Evolutionary conservation across 352 stramenopile genomes (phyloP), one percentile per base, ranked within the genome.

Genomic region (Blastocystis sp.): DNA sequence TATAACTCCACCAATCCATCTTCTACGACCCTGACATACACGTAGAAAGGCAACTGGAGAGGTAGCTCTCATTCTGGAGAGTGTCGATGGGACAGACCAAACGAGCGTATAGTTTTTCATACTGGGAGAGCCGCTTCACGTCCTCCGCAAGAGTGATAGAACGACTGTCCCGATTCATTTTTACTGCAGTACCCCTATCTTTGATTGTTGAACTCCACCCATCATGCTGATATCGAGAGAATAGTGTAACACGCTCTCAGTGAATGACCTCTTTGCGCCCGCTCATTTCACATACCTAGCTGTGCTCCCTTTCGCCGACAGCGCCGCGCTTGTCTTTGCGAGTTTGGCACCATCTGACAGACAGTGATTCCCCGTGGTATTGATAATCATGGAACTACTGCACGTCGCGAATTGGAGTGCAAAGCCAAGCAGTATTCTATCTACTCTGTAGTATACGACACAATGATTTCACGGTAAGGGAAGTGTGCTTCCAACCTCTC

Each of bases 401-500:
- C 23, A 82, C 56, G 74, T 14, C 40, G 7, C 28, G 7, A 69
- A 17, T 17, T 17, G 5, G 62, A 45, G 28, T 69, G 28, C 40
- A 45, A 17, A 17, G 7, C 14, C 62, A 69, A 14, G 14, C 14
- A 69, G 62, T 14, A 69, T 82, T 82, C 56, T 64, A 23, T 70
- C 59, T 23, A n/a, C 59, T 38, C 70, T 38, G 23, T 38, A 70
- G 1, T 56, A 66, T 82, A 69, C 53, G 7, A n/a, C 43, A 43
- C 28, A 56, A 84, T 84, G 74, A 53, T 84, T 69, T 14, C 74
- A 21, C 40, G 74, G 74, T 84, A 84, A 14, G 52, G 28, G 28
- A 2, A 40, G 34, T 52, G 4, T 17, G 38, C n/a, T 14, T 45
- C 5, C 56, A 14, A 11, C 19, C 69, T 14, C 5, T 5, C 48